Evolutionary conservation across 768 basidiomycete genomes (phyloP).

Genomic region (Mycena epipterygia): DNA sequence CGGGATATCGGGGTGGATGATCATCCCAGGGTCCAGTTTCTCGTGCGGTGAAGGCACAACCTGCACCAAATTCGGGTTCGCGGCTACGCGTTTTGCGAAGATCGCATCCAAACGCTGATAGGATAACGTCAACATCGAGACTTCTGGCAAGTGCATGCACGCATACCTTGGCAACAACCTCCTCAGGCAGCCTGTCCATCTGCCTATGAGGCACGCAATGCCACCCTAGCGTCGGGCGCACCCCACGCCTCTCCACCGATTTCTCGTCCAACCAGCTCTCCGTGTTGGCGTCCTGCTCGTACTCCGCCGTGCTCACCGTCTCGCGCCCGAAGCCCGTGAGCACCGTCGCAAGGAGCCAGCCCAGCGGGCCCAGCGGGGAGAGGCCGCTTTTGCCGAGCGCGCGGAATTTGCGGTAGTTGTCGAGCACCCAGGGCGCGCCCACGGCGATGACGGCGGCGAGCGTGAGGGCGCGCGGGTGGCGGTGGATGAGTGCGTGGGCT

Average conservation of each 20-base stretch:
- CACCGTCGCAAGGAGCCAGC: conserved; percentile 19
- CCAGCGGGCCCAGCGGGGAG: conserved; percentile 16
- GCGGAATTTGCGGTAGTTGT: conserved; percentile 27
- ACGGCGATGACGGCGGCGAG: conserved; percentile 18
- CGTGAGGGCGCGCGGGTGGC: conserved; percentile 20
- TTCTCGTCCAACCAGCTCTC: conserved; percentile 37
- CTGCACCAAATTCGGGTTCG: conserved; percentile 38
- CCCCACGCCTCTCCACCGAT: conserved; percentile 32
- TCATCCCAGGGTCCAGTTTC: conserved; percentile 31
- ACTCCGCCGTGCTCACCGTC: conserved; percentile 32
- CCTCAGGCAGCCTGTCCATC: conserved; percentile 32
- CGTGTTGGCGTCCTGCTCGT: conserved; percentile 25
- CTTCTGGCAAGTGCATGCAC: not conserved
- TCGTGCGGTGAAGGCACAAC: conserved; percentile 38
- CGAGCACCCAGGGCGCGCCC: conserved; percentile 18
- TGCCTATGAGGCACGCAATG: conserved; percentile 44
- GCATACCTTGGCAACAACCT: conserved; percentile 36
- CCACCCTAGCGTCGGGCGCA: conserved; percentile 39
- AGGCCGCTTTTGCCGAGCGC: conserved; percentile 17
- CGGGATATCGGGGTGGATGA: conserved; percentile 33
- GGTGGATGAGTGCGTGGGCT: conserved; percentile 7
- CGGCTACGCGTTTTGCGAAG: conserved; percentile 30
- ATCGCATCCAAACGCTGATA: conserved; percentile 28
- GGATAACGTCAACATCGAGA: not conserved
- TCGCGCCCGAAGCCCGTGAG: conserved; percentile 30